These are phyloP conservation scores for Straminergon stramineum DNA, from an alignment of 225 moss, liverwort and hornwort species.

Conservation along the genomic window DNA sequence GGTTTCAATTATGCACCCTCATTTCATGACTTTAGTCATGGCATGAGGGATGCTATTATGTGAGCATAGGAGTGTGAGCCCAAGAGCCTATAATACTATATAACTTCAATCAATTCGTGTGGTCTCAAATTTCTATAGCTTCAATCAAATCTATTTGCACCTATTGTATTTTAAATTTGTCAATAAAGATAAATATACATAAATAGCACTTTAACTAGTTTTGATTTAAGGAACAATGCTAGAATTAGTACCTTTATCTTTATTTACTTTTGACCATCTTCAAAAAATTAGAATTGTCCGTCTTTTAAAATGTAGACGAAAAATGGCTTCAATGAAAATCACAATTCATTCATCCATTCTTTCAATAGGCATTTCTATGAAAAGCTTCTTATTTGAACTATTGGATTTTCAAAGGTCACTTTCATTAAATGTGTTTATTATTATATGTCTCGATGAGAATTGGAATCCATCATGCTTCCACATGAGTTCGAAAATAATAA, in stretches of 20 bases:
- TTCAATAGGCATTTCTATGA: slow-evolving; percentile 4
- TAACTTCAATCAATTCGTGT: accelerated
- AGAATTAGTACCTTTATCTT: too few species aligned
- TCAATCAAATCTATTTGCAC: accelerated
- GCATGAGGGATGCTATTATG: too few species aligned
- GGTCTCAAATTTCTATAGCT: background rate
- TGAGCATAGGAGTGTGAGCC: too few species aligned
- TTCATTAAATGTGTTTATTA: background rate
- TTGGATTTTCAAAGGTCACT: slow-evolving; percentile 20
- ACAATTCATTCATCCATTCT: slow-evolving; percentile 12
- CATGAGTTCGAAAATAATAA: background rate
- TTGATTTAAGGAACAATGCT: background rate
- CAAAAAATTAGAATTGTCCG: background rate
- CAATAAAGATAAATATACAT: background rate
- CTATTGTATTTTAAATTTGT: background rate
- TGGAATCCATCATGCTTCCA: background rate
- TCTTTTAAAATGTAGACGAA: background rate
- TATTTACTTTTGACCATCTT: background rate
- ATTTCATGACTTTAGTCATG: background rate
- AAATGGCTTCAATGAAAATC: background rate
- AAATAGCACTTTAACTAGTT: too few species aligned
- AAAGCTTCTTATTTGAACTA: background rate
- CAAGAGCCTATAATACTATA: too few species aligned
- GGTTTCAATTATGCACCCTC: background rate
- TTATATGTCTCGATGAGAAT: background rate